Base-by-base conservation (phyloP, 2,329 filamentous ascomycete genomes). In the Sporothrix mexicana region DNA sequence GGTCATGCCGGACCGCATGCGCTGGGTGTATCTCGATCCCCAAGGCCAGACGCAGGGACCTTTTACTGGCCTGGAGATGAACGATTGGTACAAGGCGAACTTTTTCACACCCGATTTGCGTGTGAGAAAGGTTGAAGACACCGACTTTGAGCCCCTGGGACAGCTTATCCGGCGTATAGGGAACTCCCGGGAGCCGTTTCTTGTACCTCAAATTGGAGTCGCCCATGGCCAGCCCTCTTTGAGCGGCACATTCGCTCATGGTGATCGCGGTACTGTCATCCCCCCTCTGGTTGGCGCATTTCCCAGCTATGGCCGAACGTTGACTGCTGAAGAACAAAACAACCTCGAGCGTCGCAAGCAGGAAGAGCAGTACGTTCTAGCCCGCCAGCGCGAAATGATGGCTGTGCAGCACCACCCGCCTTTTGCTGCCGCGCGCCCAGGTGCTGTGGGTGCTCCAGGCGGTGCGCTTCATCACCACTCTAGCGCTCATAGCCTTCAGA, bases 1-100 rank as follows among this genome's bases (percentile, higher is more conserved):
- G 95, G 95, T 99, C 5, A 98, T 99, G 96, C 96, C 96, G 1
- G 96, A 99, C 81, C 88, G 97, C 15, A 99, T 99, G 94, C 88
- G 95, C 78, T 99, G 96, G 96, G 95, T 98, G 20, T 99, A 99
- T 80, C 91, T 97, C 70, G 96, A 99, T 80, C 96, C 96, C 5
- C 93, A 97, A 79, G 94, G 94, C 25, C 92, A 93, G 75, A 91
- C 94, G 6, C 96, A 99, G 80, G 96, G 96, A 0, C 96, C 96
- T 0, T 99, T 96, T 83, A 98, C 94, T 53, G 96, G 96, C 0
- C 84, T 99, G 68, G 96, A 99, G 82, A 99, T 99, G 96, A 97
- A 99, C 77, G 97, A 99, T 78, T 99, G 96, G 96, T 99, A 98
- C 83, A 98, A 98, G 81, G 95, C 95, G 51, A 95, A 95, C 62